Evolutionary conservation across 2,329 filamentous ascomycete species (phyloP), one percentile per base, ranked within the genome.

Genomic region (Thelonectria discophora): DNA sequence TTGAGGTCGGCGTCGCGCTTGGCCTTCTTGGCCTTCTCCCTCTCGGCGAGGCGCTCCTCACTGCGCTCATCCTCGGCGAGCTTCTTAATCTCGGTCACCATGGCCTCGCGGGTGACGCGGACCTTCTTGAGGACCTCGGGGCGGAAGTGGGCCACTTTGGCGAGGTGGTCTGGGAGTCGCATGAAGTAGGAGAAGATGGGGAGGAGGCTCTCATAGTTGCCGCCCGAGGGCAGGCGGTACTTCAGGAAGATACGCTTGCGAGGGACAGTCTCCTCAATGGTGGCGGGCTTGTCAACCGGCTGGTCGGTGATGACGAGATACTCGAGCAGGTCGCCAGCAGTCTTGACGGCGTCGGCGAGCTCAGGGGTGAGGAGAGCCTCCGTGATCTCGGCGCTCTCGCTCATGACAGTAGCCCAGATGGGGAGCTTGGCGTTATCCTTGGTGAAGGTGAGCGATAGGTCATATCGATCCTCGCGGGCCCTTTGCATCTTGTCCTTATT

Each of bases 401-500:
- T 96, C 95, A 99, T 98, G 74, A 97, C 88, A 12, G 93, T 97
- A 57, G 90, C 84, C 94, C 94, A 99, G 66, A 85, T 80, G 34
- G 95, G 94, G 34, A 99, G 87, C 83, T 97, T 97, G 57, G 90
- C 76, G 79, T 94, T 88, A 73, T 99, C 95, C 84, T 97, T 97
- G 75, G 94, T 97, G 67, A 89, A 88, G 43, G 95, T 97, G 69
- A 99, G 86, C 55, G 92, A 97, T 56, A 97, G 82, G 76, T 99
- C 95, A 80, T 97, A 99, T 71, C 95, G 91, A 65, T 97, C 93
- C 49, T 97, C 91, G 64, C 95, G 90, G 71, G 97, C 86, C 72
- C 87, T 83, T 82, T 92, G 92, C 94, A 99, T 98, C 76, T 86
- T 81, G 72, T 93, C 90, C 87, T 99, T 99, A 85, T 98, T 93